A percentile compares a stretch with the other conserved stretches of the same genome.
Conservation (phyloP, 2,329 filamentous ascomycete species). For the Hypocreales sp. region DNA sequence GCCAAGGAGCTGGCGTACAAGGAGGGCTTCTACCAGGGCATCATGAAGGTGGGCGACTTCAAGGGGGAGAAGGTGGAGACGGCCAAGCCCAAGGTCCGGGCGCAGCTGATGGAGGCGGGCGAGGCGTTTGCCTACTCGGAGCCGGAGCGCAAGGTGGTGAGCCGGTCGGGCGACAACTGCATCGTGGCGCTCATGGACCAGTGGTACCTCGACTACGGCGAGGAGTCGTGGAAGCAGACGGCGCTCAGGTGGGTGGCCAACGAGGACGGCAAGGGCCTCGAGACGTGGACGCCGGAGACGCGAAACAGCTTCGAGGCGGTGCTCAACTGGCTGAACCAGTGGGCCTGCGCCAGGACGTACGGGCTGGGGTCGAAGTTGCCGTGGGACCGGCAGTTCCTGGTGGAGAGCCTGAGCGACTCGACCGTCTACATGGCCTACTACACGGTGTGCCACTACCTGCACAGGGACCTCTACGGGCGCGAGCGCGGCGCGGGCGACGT, state of each 20-base stretch:
- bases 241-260: conserved; percentile 60
- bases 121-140: conserved; percentile 88
- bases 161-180: conserved; percentile 80
- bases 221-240: conserved; percentile 68
- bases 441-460: conserved; percentile 50
- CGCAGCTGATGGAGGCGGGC: conserved; percentile 59
- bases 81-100: conserved; percentile 72
- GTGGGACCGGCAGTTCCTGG: conserved; percentile 82
- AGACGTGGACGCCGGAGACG: conserved; percentile 67
- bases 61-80: conserved; percentile 74
- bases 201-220: conserved; percentile 96
- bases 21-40: conserved; percentile 93
- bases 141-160: conserved; percentile 79
- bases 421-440: conserved; percentile 87
- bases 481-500: conserved; percentile 54
- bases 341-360: conserved; percentile 86
- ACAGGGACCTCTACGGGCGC: conserved; percentile 75
- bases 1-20: conserved; percentile 96
- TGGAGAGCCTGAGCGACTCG: conserved; percentile 82
- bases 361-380: conserved; percentile 88
- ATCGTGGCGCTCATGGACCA: conserved; percentile 88
- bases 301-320: conserved; percentile 72
- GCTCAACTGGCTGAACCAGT: conserved; percentile 84
- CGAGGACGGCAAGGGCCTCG: conserved; percentile 49
- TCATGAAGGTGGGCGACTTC: conserved; percentile 76